Percentiles rank a stretch among this genome's conserved stretches.
Evolutionary conservation across 108 stramenopile genomes (phyloP).

Genomic region (Discostella stelligeroides): DNA sequence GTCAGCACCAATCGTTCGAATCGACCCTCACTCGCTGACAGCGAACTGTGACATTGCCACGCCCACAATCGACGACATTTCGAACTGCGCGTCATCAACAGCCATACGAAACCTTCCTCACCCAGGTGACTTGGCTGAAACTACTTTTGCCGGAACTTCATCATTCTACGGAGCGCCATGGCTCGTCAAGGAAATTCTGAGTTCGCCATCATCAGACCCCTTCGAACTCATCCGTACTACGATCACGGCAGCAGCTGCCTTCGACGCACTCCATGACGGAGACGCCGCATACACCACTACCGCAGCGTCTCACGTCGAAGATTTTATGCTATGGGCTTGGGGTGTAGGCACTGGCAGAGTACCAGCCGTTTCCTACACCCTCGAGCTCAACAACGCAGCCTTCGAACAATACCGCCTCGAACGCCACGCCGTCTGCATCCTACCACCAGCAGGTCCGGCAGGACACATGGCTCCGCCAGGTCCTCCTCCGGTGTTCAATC

Average conservation of each 20-base stretch:
- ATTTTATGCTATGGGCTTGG: slow-evolving; percentile 3
- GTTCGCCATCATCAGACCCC: neutral
- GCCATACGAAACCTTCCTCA: too few relatives aligned
- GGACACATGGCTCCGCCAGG: neutral
- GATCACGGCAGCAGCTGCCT: neutral
- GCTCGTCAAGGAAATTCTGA: neutral
- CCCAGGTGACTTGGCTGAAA: too few relatives aligned
- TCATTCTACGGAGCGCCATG: neutral
- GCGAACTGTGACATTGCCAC: neutral
- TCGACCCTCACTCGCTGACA: neutral
- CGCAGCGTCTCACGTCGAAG: neutral
- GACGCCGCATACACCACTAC: neutral
- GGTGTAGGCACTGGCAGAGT: neutral
- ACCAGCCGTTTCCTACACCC: neutral
- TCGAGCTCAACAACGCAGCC: neutral
- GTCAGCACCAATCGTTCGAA: neutral
- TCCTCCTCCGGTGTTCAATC: neutral
- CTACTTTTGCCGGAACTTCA: too few relatives aligned
- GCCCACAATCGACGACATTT: neutral
- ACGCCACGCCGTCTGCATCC: neutral
- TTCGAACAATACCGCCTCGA: neutral
- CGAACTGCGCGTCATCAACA: too few relatives aligned
- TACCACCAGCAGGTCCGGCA: neutral
- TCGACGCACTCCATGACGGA: neutral
- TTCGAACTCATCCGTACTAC: neutral